phyloP scores from a whole-genome alignment of 2,329 filamentous ascomycete genomes.

The Ophiostoma pallidulum region DNA sequence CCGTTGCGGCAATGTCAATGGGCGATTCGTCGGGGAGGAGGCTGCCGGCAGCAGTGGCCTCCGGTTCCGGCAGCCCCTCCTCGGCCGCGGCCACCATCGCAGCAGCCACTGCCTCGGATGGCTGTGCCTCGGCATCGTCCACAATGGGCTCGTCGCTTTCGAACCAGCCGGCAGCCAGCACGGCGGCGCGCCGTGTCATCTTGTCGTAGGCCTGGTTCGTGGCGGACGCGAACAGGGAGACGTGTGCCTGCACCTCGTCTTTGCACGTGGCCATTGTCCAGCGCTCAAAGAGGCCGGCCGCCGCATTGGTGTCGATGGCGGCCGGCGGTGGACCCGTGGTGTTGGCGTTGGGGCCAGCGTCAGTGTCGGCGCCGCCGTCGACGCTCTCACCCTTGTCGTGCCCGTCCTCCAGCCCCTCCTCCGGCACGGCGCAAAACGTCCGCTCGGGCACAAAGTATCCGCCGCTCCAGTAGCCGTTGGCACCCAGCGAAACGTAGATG shows the following conservation, averaged over 20 bases:
- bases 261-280: slow-evolving; percentile 52
- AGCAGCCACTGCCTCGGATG: slow-evolving; percentile 12
- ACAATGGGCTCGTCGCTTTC: slow-evolving; percentile 33
- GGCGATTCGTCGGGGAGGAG: slow-evolving; percentile 36
- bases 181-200: slow-evolving; percentile 51
- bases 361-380: background rate
- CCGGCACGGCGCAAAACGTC: slow-evolving; percentile 64
- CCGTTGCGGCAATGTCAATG: slow-evolving; percentile 43
- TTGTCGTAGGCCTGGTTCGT: slow-evolving; percentile 55
- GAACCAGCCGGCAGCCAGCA: slow-evolving; percentile 50
- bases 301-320: slow-evolving; percentile 14
- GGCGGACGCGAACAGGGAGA: slow-evolving; percentile 52
- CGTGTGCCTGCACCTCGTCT: slow-evolving; percentile 67
- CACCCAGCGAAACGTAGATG: slow-evolving; percentile 67
- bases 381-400: background rate
- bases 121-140: slow-evolving; percentile 28
- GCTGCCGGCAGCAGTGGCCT: too few species aligned
- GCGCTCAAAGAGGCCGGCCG: slow-evolving; percentile 35
- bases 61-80: too few species aligned
- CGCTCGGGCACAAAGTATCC: slow-evolving; percentile 55
- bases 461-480: slow-evolving; percentile 55
- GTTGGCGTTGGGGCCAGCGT: slow-evolving; percentile 30
- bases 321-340: too few species aligned
- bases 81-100: slow-evolving; percentile 17
- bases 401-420: background rate